Percentiles rank a stretch among this genome's conserved stretches.
Conservation (phyloP, 2,329 filamentous ascomycete genomes). For the Ascochyta clinopodiicola region DNA sequence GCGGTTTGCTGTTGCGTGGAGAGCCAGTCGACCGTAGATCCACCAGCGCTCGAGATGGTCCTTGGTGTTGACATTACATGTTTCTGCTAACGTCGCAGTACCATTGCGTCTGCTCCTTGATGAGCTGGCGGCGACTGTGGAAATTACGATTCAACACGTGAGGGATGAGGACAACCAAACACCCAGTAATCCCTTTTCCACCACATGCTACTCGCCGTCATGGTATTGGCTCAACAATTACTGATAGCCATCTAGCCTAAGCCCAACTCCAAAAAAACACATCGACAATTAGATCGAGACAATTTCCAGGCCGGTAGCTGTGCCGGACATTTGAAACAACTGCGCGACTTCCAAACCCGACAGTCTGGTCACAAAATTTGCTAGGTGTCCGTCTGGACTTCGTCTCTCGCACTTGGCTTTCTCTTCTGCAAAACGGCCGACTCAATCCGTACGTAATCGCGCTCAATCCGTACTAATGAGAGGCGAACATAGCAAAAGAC, state of each 20-base stretch:
- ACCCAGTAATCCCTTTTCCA: background rate
- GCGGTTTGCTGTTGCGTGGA: background rate
- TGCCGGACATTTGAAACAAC: constrained; percentile 8
- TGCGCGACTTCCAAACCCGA: background rate
- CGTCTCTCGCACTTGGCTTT: background rate
- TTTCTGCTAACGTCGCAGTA: background rate
- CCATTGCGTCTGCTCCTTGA: background rate
- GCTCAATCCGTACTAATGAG: background rate
- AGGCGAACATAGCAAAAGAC: background rate
- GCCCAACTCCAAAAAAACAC: background rate
- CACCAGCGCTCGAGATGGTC: no score
- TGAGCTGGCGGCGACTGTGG: background rate
- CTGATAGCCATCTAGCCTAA: background rate
- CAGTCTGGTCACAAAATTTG: background rate
- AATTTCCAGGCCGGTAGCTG: constrained; percentile 2
- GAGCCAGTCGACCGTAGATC: background rate
- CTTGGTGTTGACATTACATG: background rate
- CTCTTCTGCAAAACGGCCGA: constrained; percentile 1
- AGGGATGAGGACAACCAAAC: background rate
- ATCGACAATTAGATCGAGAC: constrained; percentile 1
- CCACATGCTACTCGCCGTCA: background rate
- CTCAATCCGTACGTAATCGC: background rate
- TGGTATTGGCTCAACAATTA: background rate
- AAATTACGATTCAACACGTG: background rate
- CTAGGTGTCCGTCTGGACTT: background rate